Evolutionary conservation across 1,139 yeast species (phyloP).

Genomic region (Saccharomyces pastorianus): DNA sequence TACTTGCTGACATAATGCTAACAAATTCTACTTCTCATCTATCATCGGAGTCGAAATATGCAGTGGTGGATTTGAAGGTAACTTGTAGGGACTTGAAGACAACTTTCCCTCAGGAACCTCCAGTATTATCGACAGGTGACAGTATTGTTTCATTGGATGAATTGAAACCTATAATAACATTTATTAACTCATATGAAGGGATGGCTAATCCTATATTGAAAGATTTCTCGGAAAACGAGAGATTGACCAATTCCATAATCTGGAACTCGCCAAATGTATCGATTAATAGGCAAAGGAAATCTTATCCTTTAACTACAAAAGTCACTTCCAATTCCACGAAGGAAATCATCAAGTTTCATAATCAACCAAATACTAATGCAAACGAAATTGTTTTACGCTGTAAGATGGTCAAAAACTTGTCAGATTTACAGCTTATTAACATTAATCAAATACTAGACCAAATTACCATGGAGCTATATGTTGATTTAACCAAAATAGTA

Average conservation of each 20-base stretch:
- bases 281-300: slow-evolving; percentile 20
- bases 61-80: slow-evolving; percentile 56
- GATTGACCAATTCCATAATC: slow-evolving; percentile 7
- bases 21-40: slow-evolving; percentile 33
- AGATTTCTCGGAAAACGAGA: neutral
- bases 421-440: slow-evolving; percentile 38
- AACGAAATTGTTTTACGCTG: slow-evolving; percentile 33
- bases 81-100: slow-evolving; percentile 58
- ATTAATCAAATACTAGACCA: slow-evolving; percentile 43
- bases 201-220: slow-evolving; percentile 7
- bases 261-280: slow-evolving; percentile 31
- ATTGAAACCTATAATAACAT: slow-evolving; percentile 51
- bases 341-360: slow-evolving; percentile 25
- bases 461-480: slow-evolving; percentile 51
- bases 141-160: slow-evolving; percentile 54
- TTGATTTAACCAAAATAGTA: slow-evolving; percentile 47
- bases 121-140: slow-evolving; percentile 44
- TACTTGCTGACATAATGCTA: slow-evolving; percentile 61
- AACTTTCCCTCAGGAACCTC: slow-evolving; percentile 44
- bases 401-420: slow-evolving; percentile 45
- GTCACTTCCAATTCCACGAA: slow-evolving; percentile 7
- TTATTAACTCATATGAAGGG: slow-evolving; percentile 39
- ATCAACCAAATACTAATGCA: slow-evolving; percentile 36
- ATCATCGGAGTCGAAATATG: slow-evolving; percentile 37
- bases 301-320: slow-evolving; percentile 28